Percentiles rank a stretch among this genome's conserved stretches.
phyloP scores from a whole-genome alignment of 2,329 filamentous ascomycete genomes.

The Aureobasidium sp. region DNA sequence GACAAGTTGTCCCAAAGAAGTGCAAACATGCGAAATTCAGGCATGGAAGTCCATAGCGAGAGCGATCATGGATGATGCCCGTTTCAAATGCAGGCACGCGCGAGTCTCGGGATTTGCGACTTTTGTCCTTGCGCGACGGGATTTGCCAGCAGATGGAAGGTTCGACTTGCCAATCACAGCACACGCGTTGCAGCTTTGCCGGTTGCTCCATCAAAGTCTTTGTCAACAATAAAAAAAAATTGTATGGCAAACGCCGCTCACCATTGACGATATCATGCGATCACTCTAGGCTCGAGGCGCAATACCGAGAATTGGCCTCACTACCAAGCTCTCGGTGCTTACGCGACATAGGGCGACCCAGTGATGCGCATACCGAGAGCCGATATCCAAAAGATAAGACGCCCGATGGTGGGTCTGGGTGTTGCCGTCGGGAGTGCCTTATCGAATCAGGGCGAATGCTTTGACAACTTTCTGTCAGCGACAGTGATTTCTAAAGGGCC shows the following conservation, averaged over 20 bases:
- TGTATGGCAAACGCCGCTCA: conserved; percentile 13
- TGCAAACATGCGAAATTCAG: background rate
- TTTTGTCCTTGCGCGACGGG: conserved; percentile 16
- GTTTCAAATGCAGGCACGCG: conserved; percentile 16
- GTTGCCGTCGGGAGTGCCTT: conserved; percentile 13
- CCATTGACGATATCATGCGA: background rate
- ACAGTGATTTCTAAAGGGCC: conserved; percentile 7
- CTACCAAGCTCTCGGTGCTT: background rate
- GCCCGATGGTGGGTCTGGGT: conserved; percentile 18
- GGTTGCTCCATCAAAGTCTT: conserved; percentile 6
- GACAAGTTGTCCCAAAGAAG: background rate
- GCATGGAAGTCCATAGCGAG: conserved; percentile 1
- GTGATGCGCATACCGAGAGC: background rate
- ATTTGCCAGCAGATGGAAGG: conserved; percentile 11
- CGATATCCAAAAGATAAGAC: conserved; percentile 20
- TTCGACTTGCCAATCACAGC: conserved; percentile 6
- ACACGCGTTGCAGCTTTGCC: conserved; percentile 12
- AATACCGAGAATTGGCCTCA: background rate
- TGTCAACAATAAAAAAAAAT: conserved; percentile 7
- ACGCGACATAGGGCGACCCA: background rate
- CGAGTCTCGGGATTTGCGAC: background rate
- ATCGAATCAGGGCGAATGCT: conserved; percentile 21
- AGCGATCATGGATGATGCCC: conserved; percentile 3
- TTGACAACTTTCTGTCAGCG: conserved; percentile 21
- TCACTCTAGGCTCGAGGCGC: background rate